phyloP scores from a whole-genome alignment of 192 early-diverging fungal genomes.

The Rhizophagus clarus region DNA sequence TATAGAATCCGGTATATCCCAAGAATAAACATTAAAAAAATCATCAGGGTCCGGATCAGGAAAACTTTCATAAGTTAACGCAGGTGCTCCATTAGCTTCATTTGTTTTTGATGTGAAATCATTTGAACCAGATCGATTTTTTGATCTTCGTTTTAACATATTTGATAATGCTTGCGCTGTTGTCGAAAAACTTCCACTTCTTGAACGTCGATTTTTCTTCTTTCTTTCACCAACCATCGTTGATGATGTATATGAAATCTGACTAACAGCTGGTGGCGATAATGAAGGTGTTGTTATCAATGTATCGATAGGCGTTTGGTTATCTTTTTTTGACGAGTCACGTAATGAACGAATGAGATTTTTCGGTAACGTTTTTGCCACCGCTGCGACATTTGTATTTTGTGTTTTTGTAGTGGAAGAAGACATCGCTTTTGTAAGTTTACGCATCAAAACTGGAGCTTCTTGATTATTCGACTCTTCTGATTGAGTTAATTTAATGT shows the following conservation, averaged over 20 bases:
- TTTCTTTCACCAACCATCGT: neutral
- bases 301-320: neutral
- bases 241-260: neutral
- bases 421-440: neutral
- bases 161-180: slow-evolving; percentile 13
- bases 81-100: neutral
- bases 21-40: slow-evolving; percentile 19
- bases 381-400: slow-evolving; percentile 7
- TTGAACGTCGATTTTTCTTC: slow-evolving; percentile 14
- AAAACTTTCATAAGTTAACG: slow-evolving; percentile 22
- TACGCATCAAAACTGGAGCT: neutral
- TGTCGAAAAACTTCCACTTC: neutral
- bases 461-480: neutral
- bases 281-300: neutral
- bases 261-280: slow-evolving; percentile 7
- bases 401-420: neutral
- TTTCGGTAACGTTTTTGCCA: slow-evolving; percentile 8
- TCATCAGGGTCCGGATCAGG: slow-evolving; percentile 26
- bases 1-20: slow-evolving; percentile 30
- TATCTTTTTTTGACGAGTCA: neutral
- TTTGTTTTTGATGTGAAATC: neutral
- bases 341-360: neutral
- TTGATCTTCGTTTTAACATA: neutral
- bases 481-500: neutral
- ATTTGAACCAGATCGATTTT: neutral